Evolutionary conservation across 2,329 filamentous ascomycete species (phyloP).

Genomic region (Rosellinia necatrix): DNA sequence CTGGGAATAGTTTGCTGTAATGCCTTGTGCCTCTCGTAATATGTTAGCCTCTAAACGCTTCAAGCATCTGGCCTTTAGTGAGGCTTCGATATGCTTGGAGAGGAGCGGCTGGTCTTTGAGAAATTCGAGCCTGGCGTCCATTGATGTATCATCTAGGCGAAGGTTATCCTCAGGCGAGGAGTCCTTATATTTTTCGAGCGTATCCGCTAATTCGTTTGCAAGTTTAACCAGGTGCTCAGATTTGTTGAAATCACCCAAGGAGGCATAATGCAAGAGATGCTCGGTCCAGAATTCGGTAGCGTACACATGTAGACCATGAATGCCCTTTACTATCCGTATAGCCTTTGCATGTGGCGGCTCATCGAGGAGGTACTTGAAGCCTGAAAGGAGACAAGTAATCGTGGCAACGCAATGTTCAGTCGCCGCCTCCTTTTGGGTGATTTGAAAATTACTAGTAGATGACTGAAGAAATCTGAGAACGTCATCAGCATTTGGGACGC

Average conservation of each 20-base stretch:
- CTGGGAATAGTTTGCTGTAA: not conserved
- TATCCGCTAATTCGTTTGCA: not conserved
- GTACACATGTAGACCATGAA: slow-evolving; percentile 41
- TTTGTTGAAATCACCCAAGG: not conserved
- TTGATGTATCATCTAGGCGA: not conserved
- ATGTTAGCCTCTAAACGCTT: not conserved
- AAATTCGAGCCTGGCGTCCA: not conserved
- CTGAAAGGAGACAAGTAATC: slow-evolving; percentile 34
- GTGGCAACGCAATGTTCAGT: slow-evolving; percentile 33
- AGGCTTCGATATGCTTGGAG: not conserved
- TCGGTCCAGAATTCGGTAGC: slow-evolving; percentile 40
- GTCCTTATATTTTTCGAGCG: not conserved
- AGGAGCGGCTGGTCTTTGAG: slow-evolving; percentile 1
- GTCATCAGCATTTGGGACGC: not conserved
- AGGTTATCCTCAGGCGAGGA: not conserved
- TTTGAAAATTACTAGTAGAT: not conserved
- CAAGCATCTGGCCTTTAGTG: not conserved
- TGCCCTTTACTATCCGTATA: slow-evolving; percentile 33
- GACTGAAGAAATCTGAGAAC: slow-evolving; percentile 8
- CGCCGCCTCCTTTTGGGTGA: slow-evolving; percentile 16
- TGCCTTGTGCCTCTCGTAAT: not conserved
- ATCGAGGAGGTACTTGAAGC: slow-evolving; percentile 28
- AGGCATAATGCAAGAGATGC: slow-evolving; percentile 29
- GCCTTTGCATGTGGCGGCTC: not conserved
- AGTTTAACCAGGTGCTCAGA: not conserved